Conservation (phyloP, 805 yeast genomes). For the Yueomyces sinensis region DNA sequence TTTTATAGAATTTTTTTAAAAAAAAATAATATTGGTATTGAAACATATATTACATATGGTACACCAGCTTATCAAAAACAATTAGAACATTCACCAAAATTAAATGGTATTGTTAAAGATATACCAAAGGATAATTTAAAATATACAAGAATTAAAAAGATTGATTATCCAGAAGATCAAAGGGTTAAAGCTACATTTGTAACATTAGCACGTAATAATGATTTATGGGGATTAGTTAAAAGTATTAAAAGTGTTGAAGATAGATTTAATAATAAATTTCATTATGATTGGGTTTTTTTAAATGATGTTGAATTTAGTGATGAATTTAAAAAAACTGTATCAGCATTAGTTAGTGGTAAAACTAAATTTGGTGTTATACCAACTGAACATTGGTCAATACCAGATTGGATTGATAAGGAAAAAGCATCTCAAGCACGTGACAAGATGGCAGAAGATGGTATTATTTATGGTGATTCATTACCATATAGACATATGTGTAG, state of each 20-base stretch:
- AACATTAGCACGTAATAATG: slow-evolving; percentile 64
- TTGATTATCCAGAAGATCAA: slow-evolving; percentile 15
- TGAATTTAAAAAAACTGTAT: slow-evolving; percentile 63
- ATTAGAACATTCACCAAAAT: background rate
- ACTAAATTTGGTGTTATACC: slow-evolving; percentile 73
- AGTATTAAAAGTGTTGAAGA: slow-evolving; percentile 76
- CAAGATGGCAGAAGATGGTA: slow-evolving; percentile 33
- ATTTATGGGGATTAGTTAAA: slow-evolving; percentile 43
- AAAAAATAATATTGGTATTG: too few relatives aligned
- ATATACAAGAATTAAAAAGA: slow-evolving; percentile 4
- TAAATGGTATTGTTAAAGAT: background rate
- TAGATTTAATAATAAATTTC: slow-evolving; percentile 69
- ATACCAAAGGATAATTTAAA: background rate
- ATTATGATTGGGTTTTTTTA: slow-evolving; percentile 91
- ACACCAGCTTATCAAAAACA: background rate
- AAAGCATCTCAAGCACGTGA: slow-evolving; percentile 46
- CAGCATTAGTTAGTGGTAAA: slow-evolving; percentile 59
- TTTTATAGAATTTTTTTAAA: too few relatives aligned
- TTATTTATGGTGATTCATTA: slow-evolving; percentile 55
- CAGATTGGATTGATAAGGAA: slow-evolving; percentile 65
- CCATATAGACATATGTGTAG: slow-evolving; percentile 86
- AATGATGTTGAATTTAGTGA: slow-evolving; percentile 79
- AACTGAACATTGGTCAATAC: slow-evolving; percentile 76
- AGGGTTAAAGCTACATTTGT: slow-evolving; percentile 74
- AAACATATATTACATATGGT: background rate